Conservation (phyloP, 1,284 basidiomycete species). For the Phylloboletellus chloephorus region DNA sequence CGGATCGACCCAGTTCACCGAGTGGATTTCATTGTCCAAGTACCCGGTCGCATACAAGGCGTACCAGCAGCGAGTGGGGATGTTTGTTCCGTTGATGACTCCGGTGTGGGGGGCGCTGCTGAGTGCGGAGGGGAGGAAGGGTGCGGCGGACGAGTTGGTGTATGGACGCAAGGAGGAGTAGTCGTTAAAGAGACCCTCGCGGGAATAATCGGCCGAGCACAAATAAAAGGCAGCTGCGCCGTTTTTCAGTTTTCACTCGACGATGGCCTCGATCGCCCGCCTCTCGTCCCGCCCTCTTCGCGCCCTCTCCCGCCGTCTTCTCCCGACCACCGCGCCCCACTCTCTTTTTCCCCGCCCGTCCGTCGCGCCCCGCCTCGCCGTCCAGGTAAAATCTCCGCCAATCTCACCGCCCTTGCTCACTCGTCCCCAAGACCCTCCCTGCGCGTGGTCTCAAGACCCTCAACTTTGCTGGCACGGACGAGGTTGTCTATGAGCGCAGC, state of each 20-base stretch:
- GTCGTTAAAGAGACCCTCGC: no score
- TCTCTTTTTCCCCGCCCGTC: slow-evolving; percentile 62
- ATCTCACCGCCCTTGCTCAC: slow-evolving; percentile 13
- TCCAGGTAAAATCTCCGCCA: slow-evolving; percentile 39
- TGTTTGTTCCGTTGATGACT: slow-evolving; percentile 67
- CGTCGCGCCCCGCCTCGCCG: slow-evolving; percentile 35
- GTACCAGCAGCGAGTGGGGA: slow-evolving; percentile 77
- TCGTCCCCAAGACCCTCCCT: slow-evolving; percentile 25
- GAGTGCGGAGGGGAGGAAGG: slow-evolving; percentile 32
- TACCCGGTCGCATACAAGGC: slow-evolving; percentile 69
- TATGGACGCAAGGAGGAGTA: no score
- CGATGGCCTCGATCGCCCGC: slow-evolving; percentile 23
- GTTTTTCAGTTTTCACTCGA: no score
- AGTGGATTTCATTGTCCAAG: slow-evolving; percentile 72
- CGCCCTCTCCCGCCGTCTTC: slow-evolving; percentile 21
- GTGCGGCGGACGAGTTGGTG: slow-evolving; percentile 38
- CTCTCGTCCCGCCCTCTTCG: slow-evolving; percentile 23
- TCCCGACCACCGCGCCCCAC: slow-evolving; percentile 50
- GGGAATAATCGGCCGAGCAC: not conserved
- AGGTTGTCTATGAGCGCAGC: slow-evolving; percentile 94
- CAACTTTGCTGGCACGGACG: slow-evolving; percentile 95
- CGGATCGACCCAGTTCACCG: slow-evolving; percentile 73
- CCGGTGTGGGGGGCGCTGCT: slow-evolving; percentile 38
- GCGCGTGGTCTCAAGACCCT: slow-evolving; percentile 91
- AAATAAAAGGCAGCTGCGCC: no score